phyloP scores from a whole-genome alignment of 345 rosid species.

The Eucalyptus curtisii region DNA sequence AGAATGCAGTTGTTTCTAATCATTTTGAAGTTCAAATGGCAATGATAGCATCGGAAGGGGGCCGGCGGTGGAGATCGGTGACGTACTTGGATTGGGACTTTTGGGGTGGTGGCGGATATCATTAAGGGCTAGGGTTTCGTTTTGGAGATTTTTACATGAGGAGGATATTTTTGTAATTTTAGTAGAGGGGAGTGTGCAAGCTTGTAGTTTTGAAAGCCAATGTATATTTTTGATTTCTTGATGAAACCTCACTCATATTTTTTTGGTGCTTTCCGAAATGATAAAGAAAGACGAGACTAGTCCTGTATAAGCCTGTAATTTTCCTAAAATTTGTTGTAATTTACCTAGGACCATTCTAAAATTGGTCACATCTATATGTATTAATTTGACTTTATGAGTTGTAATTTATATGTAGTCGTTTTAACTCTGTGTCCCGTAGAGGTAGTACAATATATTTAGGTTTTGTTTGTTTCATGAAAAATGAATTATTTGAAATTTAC shows the following conservation, averaged over 20 bases:
- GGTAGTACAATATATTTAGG: too few relatives aligned
- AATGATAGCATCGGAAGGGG: background rate
- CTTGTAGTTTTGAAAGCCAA: background rate
- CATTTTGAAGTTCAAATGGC: background rate
- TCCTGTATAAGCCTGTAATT: background rate
- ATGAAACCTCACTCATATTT: background rate
- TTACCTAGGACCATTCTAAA: background rate
- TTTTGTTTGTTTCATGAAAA: too few relatives aligned
- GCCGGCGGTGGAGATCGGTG: background rate
- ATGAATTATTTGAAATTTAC: too few relatives aligned
- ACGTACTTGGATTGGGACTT: background rate
- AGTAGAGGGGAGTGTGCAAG: rapidly evolving
- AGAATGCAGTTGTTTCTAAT: background rate
- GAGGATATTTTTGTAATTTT: background rate
- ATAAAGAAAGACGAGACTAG: background rate
- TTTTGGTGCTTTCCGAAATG: background rate
- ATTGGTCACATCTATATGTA: too few relatives aligned
- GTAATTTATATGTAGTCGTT: too few relatives aligned
- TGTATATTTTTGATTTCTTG: background rate
- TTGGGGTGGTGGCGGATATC: background rate
- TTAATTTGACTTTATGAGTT: background rate
- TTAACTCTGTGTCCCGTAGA: background rate
- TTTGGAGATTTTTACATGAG: background rate
- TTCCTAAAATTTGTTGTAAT: background rate
- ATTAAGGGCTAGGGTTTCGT: background rate